Conservation (phyloP, 495 filamentous ascomycete genomes). For the Penicillium chermesinum region DNA sequence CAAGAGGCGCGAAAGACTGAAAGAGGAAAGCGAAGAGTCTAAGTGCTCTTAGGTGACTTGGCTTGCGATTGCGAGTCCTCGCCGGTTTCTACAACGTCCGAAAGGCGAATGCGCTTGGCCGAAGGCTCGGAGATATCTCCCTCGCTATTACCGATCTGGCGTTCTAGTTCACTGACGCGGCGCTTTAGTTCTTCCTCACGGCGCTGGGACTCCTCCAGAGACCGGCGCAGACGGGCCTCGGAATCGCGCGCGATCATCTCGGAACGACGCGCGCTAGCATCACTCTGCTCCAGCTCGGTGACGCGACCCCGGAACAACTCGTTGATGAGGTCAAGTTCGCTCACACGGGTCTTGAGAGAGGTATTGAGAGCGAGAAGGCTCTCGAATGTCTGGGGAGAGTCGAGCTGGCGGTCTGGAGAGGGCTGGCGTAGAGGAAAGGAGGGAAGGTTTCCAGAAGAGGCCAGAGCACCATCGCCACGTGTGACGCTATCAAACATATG, state of each 20-base stretch:
- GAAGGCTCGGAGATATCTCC: conserved; percentile 39
- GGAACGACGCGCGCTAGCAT: conserved; percentile 57
- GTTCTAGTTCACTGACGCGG: conserved; percentile 74
- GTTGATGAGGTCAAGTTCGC: conserved; percentile 93
- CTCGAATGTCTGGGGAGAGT: conserved; percentile 76
- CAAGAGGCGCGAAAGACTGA: neutral
- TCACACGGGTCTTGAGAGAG: conserved; percentile 81
- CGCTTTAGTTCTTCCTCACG: conserved; percentile 80
- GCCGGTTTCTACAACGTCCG: conserved; percentile 40
- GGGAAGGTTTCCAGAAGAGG: conserved; percentile 52
- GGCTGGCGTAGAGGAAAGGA: conserved; percentile 52
- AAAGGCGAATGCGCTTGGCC: conserved; percentile 41
- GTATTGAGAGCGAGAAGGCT: conserved; percentile 71
- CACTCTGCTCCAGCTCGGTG: conserved; percentile 76
- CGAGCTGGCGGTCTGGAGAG: conserved; percentile 70
- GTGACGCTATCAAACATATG: conserved; percentile 72
- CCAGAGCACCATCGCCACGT: conserved; percentile 58
- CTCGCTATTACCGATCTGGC: conserved; percentile 38
- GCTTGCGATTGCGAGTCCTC: conserved; percentile 25
- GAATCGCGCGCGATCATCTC: conserved; percentile 53
- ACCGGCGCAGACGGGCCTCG: conserved; percentile 58
- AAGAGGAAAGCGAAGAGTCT: conserved; percentile 2
- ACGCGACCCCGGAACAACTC: conserved; percentile 88
- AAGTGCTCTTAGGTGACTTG: conserved; percentile 40
- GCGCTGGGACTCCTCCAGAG: conserved; percentile 68